A percentile compares a stretch with the other conserved stretches of the same genome.
These are phyloP conservation scores for Cryptosporidium ryanae DNA, from an alignment of 169 alveolate genomes.

Conservation along the genomic window DNA sequence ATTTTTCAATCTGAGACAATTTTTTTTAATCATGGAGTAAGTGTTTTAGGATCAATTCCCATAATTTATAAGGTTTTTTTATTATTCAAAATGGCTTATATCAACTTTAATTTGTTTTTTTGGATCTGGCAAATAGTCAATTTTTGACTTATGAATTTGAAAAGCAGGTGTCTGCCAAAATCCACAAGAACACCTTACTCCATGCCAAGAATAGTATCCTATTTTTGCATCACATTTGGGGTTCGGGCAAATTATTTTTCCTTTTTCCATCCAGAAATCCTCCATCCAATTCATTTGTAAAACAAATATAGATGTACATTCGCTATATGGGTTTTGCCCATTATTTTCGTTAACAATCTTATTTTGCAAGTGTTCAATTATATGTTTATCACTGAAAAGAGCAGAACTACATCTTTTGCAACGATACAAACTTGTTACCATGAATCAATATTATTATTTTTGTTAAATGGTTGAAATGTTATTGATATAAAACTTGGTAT, in stretches of 20 bases:
- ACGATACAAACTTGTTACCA: background rate
- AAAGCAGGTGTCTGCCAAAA: constrained; percentile 68
- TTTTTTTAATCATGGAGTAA: background rate
- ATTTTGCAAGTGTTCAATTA: constrained; percentile 5
- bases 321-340: background rate
- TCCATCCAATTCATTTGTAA: constrained; percentile 50
- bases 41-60: too few relatives aligned
- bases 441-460: too few relatives aligned
- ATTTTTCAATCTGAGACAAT: too few relatives aligned
- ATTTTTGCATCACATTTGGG: constrained; percentile 28
- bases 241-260: constrained; percentile 56
- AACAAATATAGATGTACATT: constrained; percentile 44
- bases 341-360: background rate
- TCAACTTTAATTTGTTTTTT: background rate
- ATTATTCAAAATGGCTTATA: constrained; percentile 11
- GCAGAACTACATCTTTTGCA: constrained; percentile 50
- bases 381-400: constrained; percentile 27
- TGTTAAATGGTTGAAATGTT: too few relatives aligned
- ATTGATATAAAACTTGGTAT: too few relatives aligned
- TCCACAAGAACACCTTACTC: constrained; percentile 64
- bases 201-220: constrained; percentile 65
- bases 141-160: constrained; percentile 49
- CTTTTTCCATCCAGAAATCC: constrained; percentile 13
- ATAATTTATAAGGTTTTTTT: too few relatives aligned
- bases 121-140: constrained; percentile 48